Base-by-base conservation (phyloP, 2,329 filamentous ascomycete species). In the Ophiostoma piceae region DNA sequence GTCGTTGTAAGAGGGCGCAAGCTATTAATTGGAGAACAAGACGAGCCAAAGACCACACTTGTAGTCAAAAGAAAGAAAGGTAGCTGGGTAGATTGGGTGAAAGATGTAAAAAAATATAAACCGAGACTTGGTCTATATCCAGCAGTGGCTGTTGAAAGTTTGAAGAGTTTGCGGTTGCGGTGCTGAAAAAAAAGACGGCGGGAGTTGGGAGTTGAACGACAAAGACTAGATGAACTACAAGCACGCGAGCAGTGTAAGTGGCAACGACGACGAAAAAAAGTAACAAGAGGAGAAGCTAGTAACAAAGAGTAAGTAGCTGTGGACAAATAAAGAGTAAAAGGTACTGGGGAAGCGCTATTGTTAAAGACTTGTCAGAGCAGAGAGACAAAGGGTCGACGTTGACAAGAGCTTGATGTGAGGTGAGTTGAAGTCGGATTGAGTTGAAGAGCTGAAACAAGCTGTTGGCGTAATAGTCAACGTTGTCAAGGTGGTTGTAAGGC, bases 171-270 rank as follows among this genome's bases (percentile, higher is more conserved):
- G 26, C n/a, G 51, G n/a, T 11, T 60, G 26, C 32, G n/a, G 51
- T 54, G 22, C 26, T 1, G 26, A 29, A 12, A 19, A 32, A 29
- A 2, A 62, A 32, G 54, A 32, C n/a, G 5, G n/a, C 51, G 22
- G 11, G 22, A 57, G 51, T 11, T 22, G 22, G 51, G 12, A 26
- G 51, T 57, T 26, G 8, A 26, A 39, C 60, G 57, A 62, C 57
- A 35, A 16, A 35, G 26, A 62, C 57, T 32, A 62, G 29, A 32
- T n/a, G 14, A 41, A 67, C 26, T 41, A 11, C 39, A 37, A 68
- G 65, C 70, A 71, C 70, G 68, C 70, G 70, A 69, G 66, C 70
- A 69, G 70, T 71, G 70, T 71, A 71, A 71, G 70, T 69, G 66
- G 39, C 26, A 69, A 12, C 39, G 60, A 37, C 62, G 39, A 60